Evolutionary conservation across 176 grass and related monocot species (phyloP).

Genomic region (Oryza coarctata): DNA sequence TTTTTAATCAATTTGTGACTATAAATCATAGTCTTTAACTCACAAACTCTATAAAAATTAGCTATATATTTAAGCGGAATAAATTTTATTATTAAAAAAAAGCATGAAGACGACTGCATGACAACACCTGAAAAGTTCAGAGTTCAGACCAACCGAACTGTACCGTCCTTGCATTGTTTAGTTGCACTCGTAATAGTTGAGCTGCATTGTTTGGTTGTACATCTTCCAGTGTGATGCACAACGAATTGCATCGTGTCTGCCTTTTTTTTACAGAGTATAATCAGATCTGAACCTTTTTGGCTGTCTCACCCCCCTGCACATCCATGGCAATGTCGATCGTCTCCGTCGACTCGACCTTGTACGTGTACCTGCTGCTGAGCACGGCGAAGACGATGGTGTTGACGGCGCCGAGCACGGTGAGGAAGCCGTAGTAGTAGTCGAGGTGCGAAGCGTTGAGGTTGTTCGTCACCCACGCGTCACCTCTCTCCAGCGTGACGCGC

Average conservation of each 20-base stretch:
- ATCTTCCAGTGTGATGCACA: no score
- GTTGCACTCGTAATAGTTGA: no score
- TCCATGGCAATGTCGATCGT: conserved; percentile 25
- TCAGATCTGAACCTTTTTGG: not conserved
- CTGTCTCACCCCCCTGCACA: not conserved
- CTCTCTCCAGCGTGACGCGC: conserved; percentile 20
- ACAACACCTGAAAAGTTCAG: not conserved
- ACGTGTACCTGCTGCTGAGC: conserved; percentile 33
- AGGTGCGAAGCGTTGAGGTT: conserved; percentile 60
- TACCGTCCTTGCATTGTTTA: not conserved
- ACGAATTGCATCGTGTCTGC: no score
- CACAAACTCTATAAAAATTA: no score
- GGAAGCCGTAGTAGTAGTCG: conserved; percentile 69
- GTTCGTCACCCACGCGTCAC: conserved; percentile 47
- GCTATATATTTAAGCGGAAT: no score
- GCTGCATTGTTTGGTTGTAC: not conserved
- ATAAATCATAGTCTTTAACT: no score
- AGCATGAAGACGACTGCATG: not conserved
- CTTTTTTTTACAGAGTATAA: not conserved
- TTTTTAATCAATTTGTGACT: no score
- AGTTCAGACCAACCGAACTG: not conserved
- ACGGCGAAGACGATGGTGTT: conserved; percentile 38
- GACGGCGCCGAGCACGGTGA: conserved; percentile 30
- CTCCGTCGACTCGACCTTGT: conserved; percentile 39
- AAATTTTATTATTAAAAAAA: no score